Conservation (phyloP, 495 filamentous ascomycete species). For the Penicillium silybi region DNA sequence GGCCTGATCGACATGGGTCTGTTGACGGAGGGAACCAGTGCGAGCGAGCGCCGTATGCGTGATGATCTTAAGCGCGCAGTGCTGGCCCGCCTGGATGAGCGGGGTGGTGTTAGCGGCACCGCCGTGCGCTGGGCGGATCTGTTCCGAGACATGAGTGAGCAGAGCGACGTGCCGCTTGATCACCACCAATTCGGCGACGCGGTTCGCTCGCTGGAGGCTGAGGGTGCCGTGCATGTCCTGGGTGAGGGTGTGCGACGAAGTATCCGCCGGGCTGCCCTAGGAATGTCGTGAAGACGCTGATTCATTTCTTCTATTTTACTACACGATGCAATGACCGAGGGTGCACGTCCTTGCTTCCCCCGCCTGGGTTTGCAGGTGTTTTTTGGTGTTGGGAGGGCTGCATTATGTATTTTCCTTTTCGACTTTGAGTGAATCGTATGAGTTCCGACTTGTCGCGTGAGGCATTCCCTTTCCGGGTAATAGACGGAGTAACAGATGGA, state of each 20-base stretch:
- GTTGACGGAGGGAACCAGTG: constrained; percentile 85
- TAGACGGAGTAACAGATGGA: background rate
- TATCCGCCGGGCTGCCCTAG: constrained; percentile 58
- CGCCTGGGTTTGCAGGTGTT: background rate
- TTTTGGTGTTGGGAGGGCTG: constrained; percentile 6
- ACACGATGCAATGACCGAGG: constrained; percentile 21
- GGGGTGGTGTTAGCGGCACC: constrained; percentile 55
- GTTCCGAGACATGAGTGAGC: constrained; percentile 66
- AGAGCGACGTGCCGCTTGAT: constrained; percentile 69
- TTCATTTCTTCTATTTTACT: background rate
- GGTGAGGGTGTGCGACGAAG: constrained; percentile 82
- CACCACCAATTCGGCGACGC: constrained; percentile 75
- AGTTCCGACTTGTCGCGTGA: background rate
- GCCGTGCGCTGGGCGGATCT: constrained; percentile 75
- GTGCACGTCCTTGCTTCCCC: constrained; percentile 8
- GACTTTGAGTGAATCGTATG: background rate
- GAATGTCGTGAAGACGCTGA: constrained; percentile 11
- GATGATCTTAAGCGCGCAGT: constrained; percentile 82
- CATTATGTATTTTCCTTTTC: background rate
- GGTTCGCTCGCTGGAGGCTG: constrained; percentile 73
- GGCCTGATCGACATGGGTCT: constrained; percentile 96
- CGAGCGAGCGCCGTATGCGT: constrained; percentile 73
- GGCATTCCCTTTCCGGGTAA: background rate
- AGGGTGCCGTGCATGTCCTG: constrained; percentile 73
- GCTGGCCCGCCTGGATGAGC: constrained; percentile 70